Base-by-base conservation (phyloP, 176 grass and related monocot genomes). In the Triticum monococcum region DNA sequence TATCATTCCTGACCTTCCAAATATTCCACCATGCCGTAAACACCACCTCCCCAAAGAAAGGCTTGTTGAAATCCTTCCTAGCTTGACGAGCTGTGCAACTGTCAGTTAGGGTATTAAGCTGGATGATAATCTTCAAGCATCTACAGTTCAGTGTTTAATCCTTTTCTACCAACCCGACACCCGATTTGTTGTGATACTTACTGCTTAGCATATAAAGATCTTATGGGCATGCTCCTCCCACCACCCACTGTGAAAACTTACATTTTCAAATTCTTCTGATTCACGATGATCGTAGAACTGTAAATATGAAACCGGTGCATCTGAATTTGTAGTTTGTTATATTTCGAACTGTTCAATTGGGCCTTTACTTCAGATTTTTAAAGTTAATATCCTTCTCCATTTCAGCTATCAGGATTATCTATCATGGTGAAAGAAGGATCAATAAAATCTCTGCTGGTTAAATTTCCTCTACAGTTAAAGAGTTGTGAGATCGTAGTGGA, bases 401-500 rank as follows among this genome's bases (percentile, higher is more conserved):
- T 92, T 84, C 97, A 99, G 97, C 82, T 99, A 63, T 75, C 83
- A 40, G 87, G 89, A 63, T 85, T 87, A 50, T 46, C 90, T 73
- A 67, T 99, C 48, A 84, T 85, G 87, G 76, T 96, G 79, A 96
- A 99, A 87, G 97, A 99, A 92, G 97, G 97, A 91, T 96, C 94
- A 1, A 92, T 99, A 79, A 96, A 92, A 87, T 99, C 92, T 14
- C 85, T 99, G 67, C 80, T 91, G 68, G 89, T 99, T 84, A 99
- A 82, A 94, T 89, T 98, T 54, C 88, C 91, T 52, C 76, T 93
- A 62, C 92, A 88, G 18, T 68, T 87, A 11, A 92, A 88, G 62
- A 91, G 85, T 68, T 94, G 92, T 9, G 92, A 99, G 68, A 99
- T 99, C 60, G 83, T 91, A 79, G 86, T 99, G 70, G 90, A 96